phyloP scores from a whole-genome alignment of 768 basidiomycete species.

The Tricholoma sp. region DNA sequence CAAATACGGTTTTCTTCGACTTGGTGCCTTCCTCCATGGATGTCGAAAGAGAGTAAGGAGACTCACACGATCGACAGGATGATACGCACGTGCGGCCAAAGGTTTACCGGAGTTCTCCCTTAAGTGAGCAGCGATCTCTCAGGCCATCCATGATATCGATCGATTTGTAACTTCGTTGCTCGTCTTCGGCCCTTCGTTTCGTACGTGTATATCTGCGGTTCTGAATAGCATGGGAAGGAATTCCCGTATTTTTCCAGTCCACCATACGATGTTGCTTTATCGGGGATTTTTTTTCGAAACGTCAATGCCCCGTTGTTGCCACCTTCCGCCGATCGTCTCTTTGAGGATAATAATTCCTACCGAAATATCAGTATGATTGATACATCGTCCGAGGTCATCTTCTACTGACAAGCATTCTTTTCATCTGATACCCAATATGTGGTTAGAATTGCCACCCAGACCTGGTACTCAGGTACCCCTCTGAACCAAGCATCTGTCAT shows the following conservation, averaged over 20 bases:
- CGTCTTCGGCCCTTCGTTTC: not conserved
- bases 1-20: slow-evolving; percentile 81
- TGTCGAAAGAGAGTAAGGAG: slow-evolving; percentile 22
- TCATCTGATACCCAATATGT: slow-evolving; percentile 17
- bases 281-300: slow-evolving; percentile 29
- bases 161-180: not conserved
- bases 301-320: slow-evolving; percentile 15
- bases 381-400: slow-evolving; percentile 20
- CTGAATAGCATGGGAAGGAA: slow-evolving; percentile 26
- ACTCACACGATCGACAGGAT: slow-evolving; percentile 35
- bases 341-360: slow-evolving; percentile 27
- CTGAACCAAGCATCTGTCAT: not conserved
- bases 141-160: not conserved
- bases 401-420: slow-evolving; percentile 14
- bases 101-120: not conserved
- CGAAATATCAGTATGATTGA: slow-evolving; percentile 21
- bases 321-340: slow-evolving; percentile 27
- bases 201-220: not conserved
- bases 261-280: slow-evolving; percentile 26
- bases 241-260: slow-evolving; percentile 18
- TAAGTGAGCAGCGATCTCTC: slow-evolving; percentile 3
- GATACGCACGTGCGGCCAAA: slow-evolving; percentile 6
- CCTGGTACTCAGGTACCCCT: not conserved
- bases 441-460: slow-evolving; percentile 3
- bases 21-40: slow-evolving; percentile 79